Percentiles rank a stretch among this genome's conserved stretches.
phyloP scores from a whole-genome alignment of 225 moss, liverwort and hornwort genomes.

The Ulota crispa region DNA sequence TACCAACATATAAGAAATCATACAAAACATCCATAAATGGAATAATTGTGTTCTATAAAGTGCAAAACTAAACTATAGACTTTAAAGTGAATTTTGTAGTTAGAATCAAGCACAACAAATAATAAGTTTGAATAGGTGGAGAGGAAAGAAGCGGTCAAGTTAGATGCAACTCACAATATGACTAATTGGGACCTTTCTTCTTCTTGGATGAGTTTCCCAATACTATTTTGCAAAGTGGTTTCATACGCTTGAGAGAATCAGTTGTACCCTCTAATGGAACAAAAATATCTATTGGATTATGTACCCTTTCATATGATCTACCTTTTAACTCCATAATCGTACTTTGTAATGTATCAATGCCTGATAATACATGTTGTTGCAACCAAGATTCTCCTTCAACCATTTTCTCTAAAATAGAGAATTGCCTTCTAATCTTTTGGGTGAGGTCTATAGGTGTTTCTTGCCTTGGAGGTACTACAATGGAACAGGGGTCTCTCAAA shows the following conservation, averaged over 20 bases:
- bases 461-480: not conserved
- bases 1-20: not conserved
- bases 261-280: not conserved
- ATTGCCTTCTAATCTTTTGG: not conserved
- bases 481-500: too few relatives aligned
- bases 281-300: not conserved
- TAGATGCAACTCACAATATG: conserved; percentile 20
- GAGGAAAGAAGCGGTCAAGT: not conserved
- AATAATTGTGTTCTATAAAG: too few relatives aligned
- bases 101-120: not conserved
- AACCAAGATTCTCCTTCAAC: not conserved
- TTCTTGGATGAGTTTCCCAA: too few relatives aligned
- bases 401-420: not conserved
- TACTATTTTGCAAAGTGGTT: not conserved
- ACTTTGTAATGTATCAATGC: not conserved
- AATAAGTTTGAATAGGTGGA: not conserved
- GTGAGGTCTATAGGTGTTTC: not conserved
- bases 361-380: not conserved
- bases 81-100: not conserved
- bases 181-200: too few relatives aligned
- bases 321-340: not conserved
- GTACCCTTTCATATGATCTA: not conserved
- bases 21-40: not conserved
- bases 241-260: not conserved
- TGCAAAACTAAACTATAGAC: accelerated